phyloP scores from a whole-genome alignment of 345 rosid genomes.

The Mercurialis annua region DNA sequence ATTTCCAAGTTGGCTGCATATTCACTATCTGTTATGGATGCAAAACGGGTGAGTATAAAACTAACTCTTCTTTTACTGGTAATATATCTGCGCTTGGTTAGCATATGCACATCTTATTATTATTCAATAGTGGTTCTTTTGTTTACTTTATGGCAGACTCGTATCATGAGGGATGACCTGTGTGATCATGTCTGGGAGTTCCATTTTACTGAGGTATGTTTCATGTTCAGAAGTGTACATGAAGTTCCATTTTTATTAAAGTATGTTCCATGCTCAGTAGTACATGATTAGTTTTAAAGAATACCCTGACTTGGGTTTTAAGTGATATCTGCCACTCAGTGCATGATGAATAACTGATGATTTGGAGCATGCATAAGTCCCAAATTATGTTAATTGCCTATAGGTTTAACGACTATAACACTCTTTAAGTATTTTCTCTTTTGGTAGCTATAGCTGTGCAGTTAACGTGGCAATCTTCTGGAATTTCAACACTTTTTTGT shows the following conservation, averaged over 20 bases:
- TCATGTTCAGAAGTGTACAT: not conserved
- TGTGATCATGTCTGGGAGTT: conserved; percentile 64
- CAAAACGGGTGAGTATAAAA: conserved; percentile 43
- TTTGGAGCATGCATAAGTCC: conserved; percentile 5
- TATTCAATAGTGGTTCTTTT: not conserved
- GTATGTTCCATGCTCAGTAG: conserved; percentile 22
- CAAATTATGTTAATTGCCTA: not conserved
- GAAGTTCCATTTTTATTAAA: conserved; percentile 30
- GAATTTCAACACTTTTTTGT: not conserved
- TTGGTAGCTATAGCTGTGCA: conserved; percentile 3
- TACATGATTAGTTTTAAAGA: not conserved
- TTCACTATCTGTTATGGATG: conserved; percentile 50
- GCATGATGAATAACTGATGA: conserved; percentile 2
- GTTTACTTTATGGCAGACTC: conserved; percentile 32
- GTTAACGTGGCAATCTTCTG: not conserved
- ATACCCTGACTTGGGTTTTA: not conserved
- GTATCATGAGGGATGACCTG: conserved; percentile 53
- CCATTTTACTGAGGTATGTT: conserved; percentile 48
- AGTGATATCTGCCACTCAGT: not conserved
- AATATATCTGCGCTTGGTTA: not conserved
- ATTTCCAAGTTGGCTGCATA: conserved; percentile 54
- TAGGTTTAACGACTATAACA: not conserved
- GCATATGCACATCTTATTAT: not conserved
- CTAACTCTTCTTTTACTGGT: not conserved
- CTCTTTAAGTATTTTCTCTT: not conserved